Conservation (phyloP, 768 basidiomycete genomes). For the Collybia mongolica region DNA sequence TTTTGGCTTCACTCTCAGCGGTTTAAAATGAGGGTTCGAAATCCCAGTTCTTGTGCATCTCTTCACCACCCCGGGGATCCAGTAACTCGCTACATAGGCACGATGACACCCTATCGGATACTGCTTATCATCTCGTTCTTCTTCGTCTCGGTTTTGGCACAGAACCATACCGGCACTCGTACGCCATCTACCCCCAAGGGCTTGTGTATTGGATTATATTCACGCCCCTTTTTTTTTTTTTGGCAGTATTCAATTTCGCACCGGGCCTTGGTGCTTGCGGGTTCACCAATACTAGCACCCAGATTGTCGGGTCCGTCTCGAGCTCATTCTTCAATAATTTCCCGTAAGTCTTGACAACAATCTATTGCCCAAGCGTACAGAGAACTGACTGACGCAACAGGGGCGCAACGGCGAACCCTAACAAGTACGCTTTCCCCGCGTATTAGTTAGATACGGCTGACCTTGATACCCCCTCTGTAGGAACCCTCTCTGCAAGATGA, state of each 20-base stretch:
- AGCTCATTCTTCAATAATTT: constrained; percentile 26
- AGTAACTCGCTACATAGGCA: background rate
- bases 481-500: constrained; percentile 31
- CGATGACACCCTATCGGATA: background rate
- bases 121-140: background rate
- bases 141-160: constrained; percentile 1
- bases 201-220: background rate
- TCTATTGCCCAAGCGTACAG: background rate
- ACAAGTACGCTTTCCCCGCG: constrained; percentile 16
- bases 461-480: too few species aligned
- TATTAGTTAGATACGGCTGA: too few species aligned
- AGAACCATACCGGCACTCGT: constrained; percentile 12
- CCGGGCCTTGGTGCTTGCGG: constrained; percentile 39
- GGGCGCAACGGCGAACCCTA: constrained; percentile 24
- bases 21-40: too few species aligned
- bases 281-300: constrained; percentile 28
- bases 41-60: too few species aligned
- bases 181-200: background rate
- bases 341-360: constrained; percentile 24
- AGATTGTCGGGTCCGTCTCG: constrained; percentile 37
- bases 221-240: background rate
- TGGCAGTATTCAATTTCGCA: constrained; percentile 30
- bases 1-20: too few species aligned
- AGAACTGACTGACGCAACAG: constrained; percentile 6
- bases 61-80: too few species aligned